A percentile compares a stretch with the other conserved stretches of the same genome.
Conservation (phyloP, 768 basidiomycete genomes). For the Lentinula edodes region DNA sequence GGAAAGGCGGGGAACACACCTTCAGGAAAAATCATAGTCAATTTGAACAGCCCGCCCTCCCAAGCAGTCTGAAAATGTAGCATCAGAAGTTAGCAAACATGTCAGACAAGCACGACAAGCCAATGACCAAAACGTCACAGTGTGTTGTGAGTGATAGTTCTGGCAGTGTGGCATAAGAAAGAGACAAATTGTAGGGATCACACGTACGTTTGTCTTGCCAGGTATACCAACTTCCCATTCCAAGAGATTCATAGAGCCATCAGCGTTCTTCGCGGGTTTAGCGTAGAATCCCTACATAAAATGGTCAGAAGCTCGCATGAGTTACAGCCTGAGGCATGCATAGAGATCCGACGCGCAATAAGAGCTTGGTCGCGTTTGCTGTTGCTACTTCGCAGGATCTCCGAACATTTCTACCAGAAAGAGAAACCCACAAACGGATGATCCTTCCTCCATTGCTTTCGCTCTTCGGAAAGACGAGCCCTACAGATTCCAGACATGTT, state of each 20-base stretch:
- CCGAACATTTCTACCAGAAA: neutral
- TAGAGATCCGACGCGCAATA: neutral
- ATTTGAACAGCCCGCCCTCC: conserved; percentile 95
- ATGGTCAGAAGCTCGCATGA: too few species aligned
- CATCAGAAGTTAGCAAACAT: conserved; percentile 7
- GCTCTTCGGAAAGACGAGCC: conserved; percentile 89
- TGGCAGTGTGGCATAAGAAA: conserved; percentile 6
- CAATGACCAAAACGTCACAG: conserved; percentile 4
- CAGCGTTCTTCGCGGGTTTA: conserved; percentile 81
- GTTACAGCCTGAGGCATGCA: neutral
- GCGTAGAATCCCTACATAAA: conserved; percentile 87
- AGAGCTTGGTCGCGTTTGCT: neutral
- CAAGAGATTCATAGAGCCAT: conserved; percentile 95
- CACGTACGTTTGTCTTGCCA: conserved; percentile 78
- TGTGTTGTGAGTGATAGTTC: neutral
- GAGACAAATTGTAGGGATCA: neutral
- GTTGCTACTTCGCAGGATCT: neutral
- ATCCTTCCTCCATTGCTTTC: conserved; percentile 98
- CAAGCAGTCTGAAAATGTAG: conserved; percentile 71
- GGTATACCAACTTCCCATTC: conserved; percentile 99
- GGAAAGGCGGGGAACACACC: conserved; percentile 37
- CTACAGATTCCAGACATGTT: conserved; percentile 89
- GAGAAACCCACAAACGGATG: conserved; percentile 84
- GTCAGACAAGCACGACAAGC: conserved; percentile 11
- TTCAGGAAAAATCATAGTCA: conserved; percentile 94